A percentile compares a stretch with the other conserved stretches of the same genome.
Evolutionary conservation across 1,284 basidiomycete genomes (phyloP).

Genomic region (Tremellales sp.): DNA sequence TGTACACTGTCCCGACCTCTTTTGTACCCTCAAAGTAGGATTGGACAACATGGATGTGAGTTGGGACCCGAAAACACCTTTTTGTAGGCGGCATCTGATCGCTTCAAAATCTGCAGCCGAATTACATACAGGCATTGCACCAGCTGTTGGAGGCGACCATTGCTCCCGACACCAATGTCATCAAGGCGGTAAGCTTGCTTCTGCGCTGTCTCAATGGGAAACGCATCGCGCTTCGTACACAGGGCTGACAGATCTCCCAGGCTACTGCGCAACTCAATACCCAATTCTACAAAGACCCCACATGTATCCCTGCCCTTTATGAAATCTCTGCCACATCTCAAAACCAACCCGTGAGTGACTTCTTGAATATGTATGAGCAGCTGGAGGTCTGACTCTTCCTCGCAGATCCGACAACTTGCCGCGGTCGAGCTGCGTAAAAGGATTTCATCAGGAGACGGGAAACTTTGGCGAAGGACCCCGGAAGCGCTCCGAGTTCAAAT

Average conservation of each 20-base stretch:
- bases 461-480: constrained; percentile 75
- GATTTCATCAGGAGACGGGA: constrained; percentile 71
- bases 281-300: constrained; percentile 84
- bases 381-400: neutral
- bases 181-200: constrained; percentile 70
- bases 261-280: constrained; percentile 88
- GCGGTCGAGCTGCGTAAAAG: constrained; percentile 98
- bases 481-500: constrained; percentile 73
- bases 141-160: constrained; percentile 77
- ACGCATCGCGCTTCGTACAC: neutral
- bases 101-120: constrained; percentile 28
- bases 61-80: neutral
- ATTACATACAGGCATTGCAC: constrained; percentile 64
- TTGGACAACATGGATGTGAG: constrained; percentile 17
- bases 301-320: constrained; percentile 87
- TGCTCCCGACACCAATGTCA: constrained; percentile 76
- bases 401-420: constrained; percentile 89
- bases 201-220: neutral
- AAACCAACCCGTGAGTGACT: constrained; percentile 55
- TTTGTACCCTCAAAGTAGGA: too few relatives aligned
- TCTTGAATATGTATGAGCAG: neutral
- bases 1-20: too few relatives aligned
- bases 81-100: neutral
- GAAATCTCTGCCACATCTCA: constrained; percentile 81
- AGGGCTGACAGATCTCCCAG: constrained; percentile 51